Evolutionary conservation across 495 filamentous ascomycete genomes (phyloP), one percentile per base, ranked within the genome.

Genomic region (Podospora pseudoanserina): DNA sequence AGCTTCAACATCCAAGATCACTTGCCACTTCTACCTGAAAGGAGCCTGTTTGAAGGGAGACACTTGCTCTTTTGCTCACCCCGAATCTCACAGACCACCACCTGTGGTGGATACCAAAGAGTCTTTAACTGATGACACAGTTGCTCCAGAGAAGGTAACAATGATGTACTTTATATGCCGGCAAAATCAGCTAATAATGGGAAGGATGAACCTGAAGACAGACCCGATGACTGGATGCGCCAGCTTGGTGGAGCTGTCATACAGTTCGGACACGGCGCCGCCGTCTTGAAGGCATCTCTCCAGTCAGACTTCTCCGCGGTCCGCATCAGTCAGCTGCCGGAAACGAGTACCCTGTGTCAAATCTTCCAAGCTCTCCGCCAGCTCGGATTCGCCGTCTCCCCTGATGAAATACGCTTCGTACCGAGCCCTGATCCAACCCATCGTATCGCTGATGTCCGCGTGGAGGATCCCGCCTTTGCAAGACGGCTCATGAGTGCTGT

Each of bases 261-360:
- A 16, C 63, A 71, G 16, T 79, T 79, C 23, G 71, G 67, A 5
- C 70, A 69, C n/a, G 78, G 78, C 5, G 75, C 74, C 0, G 60
- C 32, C 0, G 66, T 78, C 18, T 53, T 59, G 13, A 75, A 75
- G 57, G 60, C 75, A 0, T 71, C 72, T 1, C 60, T 76, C 16
- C 60, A 61, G 6, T 65, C 75, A 13, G 78, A 79, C 63, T 74
- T 76, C 63, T 76, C 76, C 1, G 70, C 74, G 13, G 61, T 77
- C 20, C 76, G 73, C 15, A 66, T 79, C 44, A 75, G 39, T 44
- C 53, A 39, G 5, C 71, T 79, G 11, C 75, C 76, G 0, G 30
- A 2, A 0, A 44, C 66, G 19, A 78, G 70, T 54, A 67, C 68
- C 2, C 68, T 30, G 2, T 39, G n/a, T 2, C 63, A 68, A 7